Evolutionary conservation across 2,329 filamentous ascomycete species (phyloP), one percentile per base, ranked within the genome.

Genomic region (Fusarium circinatum): DNA sequence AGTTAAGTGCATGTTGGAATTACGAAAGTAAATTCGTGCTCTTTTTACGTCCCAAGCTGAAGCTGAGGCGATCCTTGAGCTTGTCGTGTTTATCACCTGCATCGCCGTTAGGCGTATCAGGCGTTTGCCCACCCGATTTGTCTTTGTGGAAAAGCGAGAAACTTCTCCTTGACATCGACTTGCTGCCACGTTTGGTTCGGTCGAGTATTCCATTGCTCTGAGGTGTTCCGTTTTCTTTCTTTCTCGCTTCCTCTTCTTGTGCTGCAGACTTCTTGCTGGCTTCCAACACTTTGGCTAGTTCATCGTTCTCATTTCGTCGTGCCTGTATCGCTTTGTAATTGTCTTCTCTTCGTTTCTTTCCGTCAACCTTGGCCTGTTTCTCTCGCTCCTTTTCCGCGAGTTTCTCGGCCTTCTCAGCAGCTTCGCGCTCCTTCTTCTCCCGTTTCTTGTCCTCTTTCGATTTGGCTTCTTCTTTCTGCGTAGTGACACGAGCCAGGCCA

Each of bases 131-230:
- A 30, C 69, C 78, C 74, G 70, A 76, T 79, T 84, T 87, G 70
- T 89, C 87, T 70, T 89, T 90, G 76, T 87, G 77, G 47, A 92
- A 83, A 78, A 93, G 93, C 38, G 88, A 89, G 78, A 94, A 91
- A 75, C 93, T 93, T 82, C 92, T 94, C 71, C 92, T 90, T 55
- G 93, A 89, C 85, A 97, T 88, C 72, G 93, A 95, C 84, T 94
- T 96, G 81, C 92, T 94, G 15, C 90, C 90, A 62, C 91, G 88
- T 75, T 91, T 89, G 73, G 93, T 91, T 49, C 93, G 87, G 77
- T 89, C 90, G 47, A 96, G 84, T 36, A 90, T 85, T 10, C 86
- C 84, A 36, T 74, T 67, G 36, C 80, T 80, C 58, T 78, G 80
- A 68, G 78, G 86, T 22, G 79, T 75, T 9, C 78, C 77, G n/a